Percentiles rank a stretch among this genome's conserved stretches.
Evolutionary conservation across 2,329 filamentous ascomycete species (phyloP).

Genomic region (Pleoardoris graminearum): DNA sequence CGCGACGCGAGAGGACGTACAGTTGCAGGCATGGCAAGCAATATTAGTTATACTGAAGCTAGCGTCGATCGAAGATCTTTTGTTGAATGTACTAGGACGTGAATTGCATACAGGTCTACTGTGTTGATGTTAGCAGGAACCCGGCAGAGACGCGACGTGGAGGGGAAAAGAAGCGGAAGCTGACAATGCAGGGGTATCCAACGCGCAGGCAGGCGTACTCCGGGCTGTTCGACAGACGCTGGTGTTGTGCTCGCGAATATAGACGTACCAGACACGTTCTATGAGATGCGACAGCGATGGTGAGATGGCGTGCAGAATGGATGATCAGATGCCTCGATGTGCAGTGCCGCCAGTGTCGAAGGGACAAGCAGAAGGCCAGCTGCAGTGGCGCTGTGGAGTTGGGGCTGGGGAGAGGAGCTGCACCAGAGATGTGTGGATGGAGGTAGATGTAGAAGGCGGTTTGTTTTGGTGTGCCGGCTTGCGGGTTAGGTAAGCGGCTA

Average conservation of each 20-base stretch:
- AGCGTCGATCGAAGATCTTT: constrained; percentile 27
- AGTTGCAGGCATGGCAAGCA: constrained; percentile 57
- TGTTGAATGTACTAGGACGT: constrained; percentile 29
- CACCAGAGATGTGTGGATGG: constrained; percentile 43
- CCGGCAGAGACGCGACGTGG: constrained; percentile 17
- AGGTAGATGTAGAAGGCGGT: constrained; percentile 33
- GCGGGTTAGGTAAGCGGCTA: constrained; percentile 28
- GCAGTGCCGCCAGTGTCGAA: constrained; percentile 27
- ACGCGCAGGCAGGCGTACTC: constrained; percentile 22
- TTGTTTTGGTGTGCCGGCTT: constrained; percentile 39
- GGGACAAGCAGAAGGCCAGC: constrained; percentile 38
- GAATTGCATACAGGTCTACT: constrained; percentile 31
- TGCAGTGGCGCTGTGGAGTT: constrained; percentile 33
- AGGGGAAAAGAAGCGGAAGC: constrained; percentile 23
- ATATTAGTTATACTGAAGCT: constrained; percentile 44
- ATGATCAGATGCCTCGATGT: constrained; percentile 32
- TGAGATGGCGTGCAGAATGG: constrained; percentile 35
- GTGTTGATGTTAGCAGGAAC: constrained; percentile 32
- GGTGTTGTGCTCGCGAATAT: constrained; percentile 31
- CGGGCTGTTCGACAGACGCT: constrained; percentile 28
- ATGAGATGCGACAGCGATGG: constrained; percentile 37
- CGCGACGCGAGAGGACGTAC: constrained; percentile 49
- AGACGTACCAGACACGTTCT: constrained; percentile 38
- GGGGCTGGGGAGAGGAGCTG: constrained; percentile 29
- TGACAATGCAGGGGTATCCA: constrained; percentile 29